Percentiles rank a stretch among this genome's conserved stretches.
These are phyloP conservation scores for Colletotrichum chrysophilum DNA, from an alignment of 2,329 filamentous ascomycete species.

Conservation along the genomic window DNA sequence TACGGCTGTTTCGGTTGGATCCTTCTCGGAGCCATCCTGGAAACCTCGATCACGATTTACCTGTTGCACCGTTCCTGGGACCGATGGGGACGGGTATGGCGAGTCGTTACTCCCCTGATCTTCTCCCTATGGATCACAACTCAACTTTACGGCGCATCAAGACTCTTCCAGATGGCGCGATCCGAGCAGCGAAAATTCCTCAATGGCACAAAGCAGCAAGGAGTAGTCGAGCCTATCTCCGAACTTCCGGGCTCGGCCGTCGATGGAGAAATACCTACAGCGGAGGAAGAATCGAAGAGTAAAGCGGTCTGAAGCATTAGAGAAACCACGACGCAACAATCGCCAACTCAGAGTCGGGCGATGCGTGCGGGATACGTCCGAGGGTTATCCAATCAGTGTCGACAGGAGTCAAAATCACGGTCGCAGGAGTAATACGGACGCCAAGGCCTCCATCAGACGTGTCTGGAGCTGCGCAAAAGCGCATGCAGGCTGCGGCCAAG, in stretches of 20 bases:
- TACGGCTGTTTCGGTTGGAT: conserved; percentile 4
- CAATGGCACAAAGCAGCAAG: neutral
- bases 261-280: neutral
- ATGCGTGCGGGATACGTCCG: neutral
- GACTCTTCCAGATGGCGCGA: conserved; percentile 9
- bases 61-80: conserved; percentile 20
- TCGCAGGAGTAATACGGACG: neutral
- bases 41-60: conserved; percentile 17
- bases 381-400: neutral
- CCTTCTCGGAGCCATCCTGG: neutral
- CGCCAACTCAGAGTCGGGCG: neutral
- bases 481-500: neutral
- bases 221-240: neutral
- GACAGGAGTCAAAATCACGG: neutral
- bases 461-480: neutral
- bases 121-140: conserved; percentile 20
- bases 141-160: conserved; percentile 18
- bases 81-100: conserved; percentile 16
- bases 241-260: neutral
- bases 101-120: conserved; percentile 11
- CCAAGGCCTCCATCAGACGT: neutral
- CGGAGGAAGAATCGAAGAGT: neutral
- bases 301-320: neutral
- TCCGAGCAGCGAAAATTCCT: neutral
- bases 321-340: neutral